Conservation (phyloP, 202 grass and related monocot species). For the Bolboschoenoplectus hybrid region DNA sequence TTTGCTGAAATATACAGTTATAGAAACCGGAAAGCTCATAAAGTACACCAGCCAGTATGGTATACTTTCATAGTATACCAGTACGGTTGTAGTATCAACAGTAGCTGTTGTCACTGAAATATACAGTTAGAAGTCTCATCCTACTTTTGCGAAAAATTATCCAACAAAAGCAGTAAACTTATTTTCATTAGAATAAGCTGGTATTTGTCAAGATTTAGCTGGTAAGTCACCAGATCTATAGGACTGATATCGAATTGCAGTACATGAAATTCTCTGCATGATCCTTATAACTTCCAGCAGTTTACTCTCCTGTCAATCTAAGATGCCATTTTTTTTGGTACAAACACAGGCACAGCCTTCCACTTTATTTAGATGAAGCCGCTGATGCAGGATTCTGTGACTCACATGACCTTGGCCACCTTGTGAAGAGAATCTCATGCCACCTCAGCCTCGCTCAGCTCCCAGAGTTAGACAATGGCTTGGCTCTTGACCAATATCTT, state of each 20-base stretch:
- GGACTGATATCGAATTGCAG: not conserved
- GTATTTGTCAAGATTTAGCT: not conserved
- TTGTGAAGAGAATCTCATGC: constrained; percentile 55
- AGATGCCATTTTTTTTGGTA: constrained; percentile 1
- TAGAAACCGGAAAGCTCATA: too few relatives aligned
- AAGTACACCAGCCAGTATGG: not conserved
- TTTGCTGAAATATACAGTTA: not conserved
- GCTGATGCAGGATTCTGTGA: constrained; percentile 46
- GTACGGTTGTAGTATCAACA: not conserved
- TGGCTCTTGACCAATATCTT: constrained; percentile 56
- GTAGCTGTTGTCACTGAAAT: not conserved
- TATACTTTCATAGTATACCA: not conserved
- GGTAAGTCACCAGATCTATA: not conserved
- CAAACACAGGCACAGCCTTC: constrained; percentile 49
- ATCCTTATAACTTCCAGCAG: not conserved
- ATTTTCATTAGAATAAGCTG: not conserved
- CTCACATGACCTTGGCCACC: constrained; percentile 46
- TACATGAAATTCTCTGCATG: not conserved
- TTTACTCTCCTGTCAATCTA: not conserved
- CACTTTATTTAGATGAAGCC: constrained; percentile 64
- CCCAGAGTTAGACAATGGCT: constrained; percentile 56
- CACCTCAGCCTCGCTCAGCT: constrained; percentile 55
- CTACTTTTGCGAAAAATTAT: not conserved
- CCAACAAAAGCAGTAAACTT: not conserved
- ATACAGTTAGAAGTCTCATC: not conserved